Evolutionary conservation across 1,284 basidiomycete species (phyloP).

Genomic region (Ustilago lituana): DNA sequence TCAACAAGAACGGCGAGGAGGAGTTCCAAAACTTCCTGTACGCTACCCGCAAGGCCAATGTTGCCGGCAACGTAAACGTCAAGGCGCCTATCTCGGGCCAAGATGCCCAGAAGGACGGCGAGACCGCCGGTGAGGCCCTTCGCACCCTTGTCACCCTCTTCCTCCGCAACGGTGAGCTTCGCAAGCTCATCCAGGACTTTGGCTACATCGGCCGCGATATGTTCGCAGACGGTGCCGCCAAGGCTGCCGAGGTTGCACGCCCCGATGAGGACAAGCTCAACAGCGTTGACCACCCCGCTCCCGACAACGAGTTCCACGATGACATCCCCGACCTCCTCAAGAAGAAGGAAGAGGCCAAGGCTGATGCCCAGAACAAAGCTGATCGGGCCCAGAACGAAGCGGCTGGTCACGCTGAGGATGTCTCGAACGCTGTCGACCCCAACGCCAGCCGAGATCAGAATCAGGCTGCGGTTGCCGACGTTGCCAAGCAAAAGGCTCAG

Average conservation of each 20-base stretch:
- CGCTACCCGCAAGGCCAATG: slow-evolving; percentile 54
- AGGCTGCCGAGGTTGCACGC: slow-evolving; percentile 78
- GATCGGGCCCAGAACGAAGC: slow-evolving; percentile 50
- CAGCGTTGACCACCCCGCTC: slow-evolving; percentile 75
- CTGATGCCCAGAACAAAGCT: slow-evolving; percentile 44
- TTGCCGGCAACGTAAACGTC: slow-evolving; percentile 47
- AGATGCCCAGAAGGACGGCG: slow-evolving; percentile 61
- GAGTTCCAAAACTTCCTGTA: slow-evolving; percentile 65
- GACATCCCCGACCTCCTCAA: slow-evolving; percentile 69
- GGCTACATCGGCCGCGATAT: slow-evolving; percentile 75
- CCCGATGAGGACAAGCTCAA: slow-evolving; percentile 76
- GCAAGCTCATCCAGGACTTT: slow-evolving; percentile 61
- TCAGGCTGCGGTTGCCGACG: slow-evolving; percentile 65
- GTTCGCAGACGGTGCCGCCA: slow-evolving; percentile 79
- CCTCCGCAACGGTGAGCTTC: slow-evolving; percentile 62
- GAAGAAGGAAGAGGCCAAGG: slow-evolving; percentile 61
- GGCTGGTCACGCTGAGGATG: slow-evolving; percentile 43
- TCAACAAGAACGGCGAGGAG: slow-evolving; percentile 61
- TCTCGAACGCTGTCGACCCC: slow-evolving; percentile 58
- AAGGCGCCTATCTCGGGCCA: slow-evolving; percentile 42
- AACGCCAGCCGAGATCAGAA: slow-evolving; percentile 67
- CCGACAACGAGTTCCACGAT: slow-evolving; percentile 69
- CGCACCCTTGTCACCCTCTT: slow-evolving; percentile 63
- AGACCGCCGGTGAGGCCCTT: slow-evolving; percentile 62
- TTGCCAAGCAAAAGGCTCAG: slow-evolving; percentile 70